Base-by-base conservation (phyloP, 2,329 filamentous ascomycete genomes). In the Beauveria asiatica region DNA sequence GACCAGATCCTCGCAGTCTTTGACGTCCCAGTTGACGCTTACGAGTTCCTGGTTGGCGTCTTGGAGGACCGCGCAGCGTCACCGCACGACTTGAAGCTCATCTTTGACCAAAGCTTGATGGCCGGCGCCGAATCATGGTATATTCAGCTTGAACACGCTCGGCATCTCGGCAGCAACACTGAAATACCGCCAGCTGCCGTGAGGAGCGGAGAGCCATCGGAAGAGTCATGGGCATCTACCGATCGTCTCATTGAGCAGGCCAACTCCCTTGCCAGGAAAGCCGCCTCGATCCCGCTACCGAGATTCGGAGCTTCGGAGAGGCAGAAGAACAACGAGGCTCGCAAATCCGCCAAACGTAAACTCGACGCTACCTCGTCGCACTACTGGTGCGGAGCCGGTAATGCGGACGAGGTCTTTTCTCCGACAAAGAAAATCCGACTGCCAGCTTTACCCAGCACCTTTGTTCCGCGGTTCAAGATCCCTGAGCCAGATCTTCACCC, bases 11-110 rank as follows among this genome's bases (percentile, higher is more conserved):
- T 74, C 30, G 64, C 62, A 19, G 64, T 67, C 13, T 76, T 76
- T 60, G 69, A 75, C 56, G 68, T 72, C 10, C 61, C 65, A 51
- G 65, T 69, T 41, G 68, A 72, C 8, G 64, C 65, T 49, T 64
- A 64, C 37, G 67, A 69, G 21, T 74, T 72, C 57, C 65, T 76
- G 19, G 64, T 67, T 46, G 64, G 69, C 56, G 57, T 74, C 42
- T 61, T 75, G 42, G 66, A 70, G 27, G 67, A 67, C 5, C 42
- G 63, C 17, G 59, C 57, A 21, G 65, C 67, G n/a, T 63, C 71
- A n/a, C 48, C 30, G 5, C 56, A 63, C 17, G 70, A 75, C 54
- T 61, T 62, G n/a, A 59, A 67, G 57, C 25, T 58, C 41, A 65
- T 75, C 37, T 62, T 71, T 27, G 61, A 69, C 46, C 59, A 68